A percentile compares a stretch with the other conserved stretches of the same genome.
Evolutionary conservation across 2,329 filamentous ascomycete genomes (phyloP).

Genomic region (Shiraia bambusicola): DNA sequence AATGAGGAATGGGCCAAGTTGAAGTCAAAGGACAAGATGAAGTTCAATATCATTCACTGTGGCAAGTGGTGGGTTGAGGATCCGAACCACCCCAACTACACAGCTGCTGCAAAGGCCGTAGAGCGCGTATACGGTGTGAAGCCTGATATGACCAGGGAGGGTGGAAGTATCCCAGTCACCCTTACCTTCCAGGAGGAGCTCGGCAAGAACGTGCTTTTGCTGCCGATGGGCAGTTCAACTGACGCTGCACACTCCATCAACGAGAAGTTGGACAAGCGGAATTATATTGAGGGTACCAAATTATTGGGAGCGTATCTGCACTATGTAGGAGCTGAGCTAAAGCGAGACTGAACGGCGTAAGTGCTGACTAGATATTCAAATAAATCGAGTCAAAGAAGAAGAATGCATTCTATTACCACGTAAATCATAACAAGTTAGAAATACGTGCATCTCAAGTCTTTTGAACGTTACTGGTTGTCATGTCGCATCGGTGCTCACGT

Average conservation of each 20-base stretch:
- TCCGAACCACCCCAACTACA: slow-evolving; percentile 99
- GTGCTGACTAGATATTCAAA: not conserved
- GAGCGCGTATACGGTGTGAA: slow-evolving; percentile 91
- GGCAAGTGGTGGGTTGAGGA: slow-evolving; percentile 99
- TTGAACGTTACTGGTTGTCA: not conserved
- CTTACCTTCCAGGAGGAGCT: slow-evolving; percentile 97
- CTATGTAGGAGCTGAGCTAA: slow-evolving; percentile 89
- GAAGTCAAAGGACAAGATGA: slow-evolving; percentile 86
- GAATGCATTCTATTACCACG: no score
- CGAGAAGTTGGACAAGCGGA: slow-evolving; percentile 94
- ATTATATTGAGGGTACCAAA: slow-evolving; percentile 99
- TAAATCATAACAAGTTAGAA: no score
- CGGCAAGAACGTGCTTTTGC: slow-evolving; percentile 91
- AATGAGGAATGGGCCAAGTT: slow-evolving; percentile 83
- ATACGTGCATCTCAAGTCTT: not conserved
- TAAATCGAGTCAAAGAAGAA: no score
- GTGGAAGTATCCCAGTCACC: slow-evolving; percentile 95
- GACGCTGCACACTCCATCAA: slow-evolving; percentile 98
- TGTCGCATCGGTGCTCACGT: slow-evolving; percentile 10
- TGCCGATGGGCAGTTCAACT: slow-evolving; percentile 97
- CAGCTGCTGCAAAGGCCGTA: slow-evolving; percentile 90
- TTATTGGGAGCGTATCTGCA: slow-evolving; percentile 91
- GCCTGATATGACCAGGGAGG: slow-evolving; percentile 94
- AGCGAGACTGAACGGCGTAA: slow-evolving; percentile 29
- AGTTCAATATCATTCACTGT: slow-evolving; percentile 78